A percentile compares a stretch with the other conserved stretches of the same genome.
Evolutionary conservation across 2,329 filamentous ascomycete species (phyloP).

Genomic region (Thermomyces lanuginosus): DNA sequence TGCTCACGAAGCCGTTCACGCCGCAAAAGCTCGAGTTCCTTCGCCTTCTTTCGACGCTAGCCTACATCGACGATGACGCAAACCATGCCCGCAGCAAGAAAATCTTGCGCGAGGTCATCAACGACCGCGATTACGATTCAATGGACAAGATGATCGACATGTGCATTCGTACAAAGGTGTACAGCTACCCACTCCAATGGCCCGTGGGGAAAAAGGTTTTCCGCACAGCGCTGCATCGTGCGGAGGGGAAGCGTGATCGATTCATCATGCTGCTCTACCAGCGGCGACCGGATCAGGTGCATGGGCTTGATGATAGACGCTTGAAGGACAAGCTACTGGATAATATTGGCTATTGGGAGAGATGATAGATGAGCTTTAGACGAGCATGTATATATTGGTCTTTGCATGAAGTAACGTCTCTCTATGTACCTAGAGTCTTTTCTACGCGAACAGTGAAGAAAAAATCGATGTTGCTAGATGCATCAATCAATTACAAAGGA

Average conservation of each 20-base stretch:
- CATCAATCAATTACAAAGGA: no score
- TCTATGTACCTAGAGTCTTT: no score
- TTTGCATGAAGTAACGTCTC: no score
- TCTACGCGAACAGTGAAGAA: no score
- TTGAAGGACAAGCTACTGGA: no score
- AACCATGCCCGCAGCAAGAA: slow-evolving; percentile 15
- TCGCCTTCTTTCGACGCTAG: slow-evolving; percentile 18
- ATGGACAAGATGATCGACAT: slow-evolving; percentile 18
- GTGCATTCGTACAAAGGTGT: slow-evolving; percentile 16
- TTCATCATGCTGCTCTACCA: slow-evolving; percentile 20
- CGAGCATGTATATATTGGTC: no score
- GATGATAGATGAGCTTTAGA: no score
- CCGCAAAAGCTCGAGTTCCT: slow-evolving; percentile 23
- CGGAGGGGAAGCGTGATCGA: slow-evolving; percentile 15
- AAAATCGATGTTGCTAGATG: no score
- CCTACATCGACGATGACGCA: slow-evolving; percentile 22
- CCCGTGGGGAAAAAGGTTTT: slow-evolving; percentile 19
- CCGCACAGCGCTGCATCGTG: slow-evolving; percentile 15
- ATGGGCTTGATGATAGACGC: no score
- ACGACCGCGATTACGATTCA: slow-evolving; percentile 17
- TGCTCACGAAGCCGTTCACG: slow-evolving; percentile 25
- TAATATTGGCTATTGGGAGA: no score
- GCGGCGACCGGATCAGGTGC: no score
- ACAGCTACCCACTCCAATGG: slow-evolving; percentile 18
- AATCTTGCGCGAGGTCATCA: slow-evolving; percentile 19